Base-by-base conservation (phyloP, 257 asterid genomes). In the Solanum chiquidenum region DNA sequence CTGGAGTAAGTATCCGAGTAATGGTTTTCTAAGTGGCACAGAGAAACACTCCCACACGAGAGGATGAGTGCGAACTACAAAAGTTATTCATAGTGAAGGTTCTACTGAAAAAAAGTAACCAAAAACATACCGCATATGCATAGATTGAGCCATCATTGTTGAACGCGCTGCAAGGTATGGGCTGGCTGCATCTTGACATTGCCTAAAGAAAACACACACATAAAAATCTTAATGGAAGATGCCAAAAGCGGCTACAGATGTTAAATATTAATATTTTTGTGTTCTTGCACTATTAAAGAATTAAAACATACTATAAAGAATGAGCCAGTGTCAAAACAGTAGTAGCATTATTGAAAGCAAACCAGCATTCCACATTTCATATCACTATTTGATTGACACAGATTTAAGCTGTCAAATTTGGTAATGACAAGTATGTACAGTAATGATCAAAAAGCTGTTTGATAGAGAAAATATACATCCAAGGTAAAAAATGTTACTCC, bases 111-210 rank as follows among this genome's bases (percentile, higher is more conserved):
- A 73, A 29, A 86, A 74, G 27, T 31, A 52, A 49, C 85, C 64
- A 80, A 88, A 55, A 46, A 83, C 92, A 37, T 93, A 97, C 99
- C 93, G 98, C 86, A 83, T 97, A 95, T 42, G 99, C 99, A 90
- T 31, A 97, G 64, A 95, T 88, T 31, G 99, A 97, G 55, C 98
- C 99, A 87, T 97, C 99, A 38, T 91, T 89, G 96, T 95, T 97
- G 93, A 95, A 97, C 44, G 94, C 66, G 77, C 99, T 92, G 94
- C 96, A 94, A 71, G 97, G 93, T 83, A 95, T 95, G 83, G 99
- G 97, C 88, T 95, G 98, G 87, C 80, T 91, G 97, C 98, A 95
- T 91, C 98, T 93, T 52, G 83, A 6, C 98, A 97, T 95, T 66
- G 98, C 99, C 99, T 97, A 88, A 46, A 90, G 68, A 90, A 34